A percentile compares a stretch with the other conserved stretches of the same genome.
Conservation (phyloP, 179 eudicot genomes). For the Spinacia oleracea region DNA sequence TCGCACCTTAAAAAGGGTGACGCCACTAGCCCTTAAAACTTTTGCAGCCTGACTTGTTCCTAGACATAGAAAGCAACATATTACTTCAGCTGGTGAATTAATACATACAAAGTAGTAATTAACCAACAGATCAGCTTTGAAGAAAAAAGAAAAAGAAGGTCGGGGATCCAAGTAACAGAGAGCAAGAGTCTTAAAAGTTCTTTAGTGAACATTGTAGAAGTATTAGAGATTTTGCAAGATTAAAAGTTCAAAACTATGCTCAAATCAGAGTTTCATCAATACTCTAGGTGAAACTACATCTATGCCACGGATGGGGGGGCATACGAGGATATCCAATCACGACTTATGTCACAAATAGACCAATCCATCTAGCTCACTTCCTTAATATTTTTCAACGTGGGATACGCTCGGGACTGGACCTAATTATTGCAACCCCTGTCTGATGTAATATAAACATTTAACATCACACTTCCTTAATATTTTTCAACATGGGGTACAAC, state of each 20-base stretch:
- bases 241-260: not conserved
- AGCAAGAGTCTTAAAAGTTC: not conserved
- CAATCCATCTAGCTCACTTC: not conserved
- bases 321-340: not conserved
- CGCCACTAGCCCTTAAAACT: conserved; percentile 64
- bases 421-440: too few relatives aligned
- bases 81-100: not conserved
- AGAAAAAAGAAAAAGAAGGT: not conserved
- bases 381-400: too few relatives aligned
- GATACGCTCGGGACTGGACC: not conserved
- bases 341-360: too few relatives aligned
- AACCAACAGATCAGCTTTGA: not conserved
- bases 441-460: too few relatives aligned
- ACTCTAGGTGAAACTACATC: not conserved
- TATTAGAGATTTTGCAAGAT: not conserved
- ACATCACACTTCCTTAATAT: not conserved
- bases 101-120: not conserved
- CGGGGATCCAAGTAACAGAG: not conserved
- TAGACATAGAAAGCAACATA: conserved; percentile 25
- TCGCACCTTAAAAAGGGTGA: conserved; percentile 63
- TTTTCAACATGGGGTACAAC: not conserved
- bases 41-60: conserved; percentile 77
- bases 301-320: not conserved
- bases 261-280: not conserved
- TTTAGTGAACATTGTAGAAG: not conserved